Percentiles rank a stretch among this genome's conserved stretches.
phyloP scores from a whole-genome alignment of 371 early-diverging fungal species.

The Chytridium lagenaria region DNA sequence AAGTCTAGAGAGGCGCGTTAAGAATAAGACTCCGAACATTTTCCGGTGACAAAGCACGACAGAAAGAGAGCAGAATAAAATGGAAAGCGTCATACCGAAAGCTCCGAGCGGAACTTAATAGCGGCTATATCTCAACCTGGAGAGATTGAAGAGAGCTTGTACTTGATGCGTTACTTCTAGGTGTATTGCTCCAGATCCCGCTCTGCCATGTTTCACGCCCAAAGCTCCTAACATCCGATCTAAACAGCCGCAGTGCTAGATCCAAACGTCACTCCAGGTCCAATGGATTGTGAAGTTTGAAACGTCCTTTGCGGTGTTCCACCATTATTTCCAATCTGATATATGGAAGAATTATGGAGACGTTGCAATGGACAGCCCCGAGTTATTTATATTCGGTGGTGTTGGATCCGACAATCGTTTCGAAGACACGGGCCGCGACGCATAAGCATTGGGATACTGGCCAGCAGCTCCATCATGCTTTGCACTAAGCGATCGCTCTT shows the following conservation, averaged over 20 bases:
- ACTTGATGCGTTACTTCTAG: constrained; percentile 30
- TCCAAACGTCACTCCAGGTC: constrained; percentile 24
- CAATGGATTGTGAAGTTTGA: background rate
- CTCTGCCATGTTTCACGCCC: constrained; percentile 24
- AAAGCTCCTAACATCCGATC: constrained; percentile 26
- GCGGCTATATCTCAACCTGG: background rate
- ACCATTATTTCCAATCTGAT: background rate
- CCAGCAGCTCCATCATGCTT: constrained; percentile 16
- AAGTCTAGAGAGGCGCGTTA: constrained; percentile 32
- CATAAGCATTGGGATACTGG: background rate
- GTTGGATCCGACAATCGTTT: constrained; percentile 32
- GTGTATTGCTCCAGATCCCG: constrained; percentile 20
- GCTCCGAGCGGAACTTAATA: constrained; percentile 8
- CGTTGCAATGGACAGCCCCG: constrained; percentile 4
- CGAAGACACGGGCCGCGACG: background rate
- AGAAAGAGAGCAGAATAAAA: too few relatives aligned
- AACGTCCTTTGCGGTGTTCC: background rate
- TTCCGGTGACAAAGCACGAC: too few relatives aligned
- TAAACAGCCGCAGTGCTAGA: constrained; percentile 36
- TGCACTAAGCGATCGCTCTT: constrained; percentile 1
- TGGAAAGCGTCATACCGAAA: too few relatives aligned
- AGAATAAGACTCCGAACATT: background rate
- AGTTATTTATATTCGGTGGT: background rate
- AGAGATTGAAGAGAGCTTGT: constrained; percentile 34
- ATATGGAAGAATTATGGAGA: constrained; percentile 13